phyloP scores from a whole-genome alignment of 148 eudicot genomes.

The Camellia japonica region DNA sequence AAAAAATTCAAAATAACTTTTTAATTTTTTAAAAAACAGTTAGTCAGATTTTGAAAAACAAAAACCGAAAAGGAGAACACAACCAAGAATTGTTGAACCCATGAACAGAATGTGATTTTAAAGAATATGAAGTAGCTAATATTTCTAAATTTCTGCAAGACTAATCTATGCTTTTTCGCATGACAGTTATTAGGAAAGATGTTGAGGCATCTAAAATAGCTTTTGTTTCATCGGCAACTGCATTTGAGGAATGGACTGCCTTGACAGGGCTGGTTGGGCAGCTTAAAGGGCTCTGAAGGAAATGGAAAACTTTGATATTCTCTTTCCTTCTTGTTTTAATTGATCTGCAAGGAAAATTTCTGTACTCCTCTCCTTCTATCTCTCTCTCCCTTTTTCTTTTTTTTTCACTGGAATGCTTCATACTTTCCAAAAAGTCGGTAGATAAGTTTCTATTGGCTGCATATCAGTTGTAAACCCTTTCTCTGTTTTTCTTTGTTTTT shows the following conservation, averaged over 20 bases:
- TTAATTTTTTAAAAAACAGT: too few species aligned
- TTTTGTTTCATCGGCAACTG: slow-evolving; percentile 81
- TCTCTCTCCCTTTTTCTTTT: not conserved
- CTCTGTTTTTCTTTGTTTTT: not conserved
- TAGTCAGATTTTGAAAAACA: too few species aligned
- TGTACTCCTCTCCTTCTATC: not conserved
- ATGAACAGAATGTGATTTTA: not conserved
- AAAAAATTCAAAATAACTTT: too few species aligned
- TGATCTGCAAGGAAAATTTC: slow-evolving; percentile 5
- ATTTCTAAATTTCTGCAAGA: not conserved
- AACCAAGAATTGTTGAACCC: too few species aligned
- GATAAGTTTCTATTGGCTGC: not conserved
- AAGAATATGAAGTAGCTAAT: not conserved
- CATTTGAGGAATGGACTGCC: slow-evolving; percentile 89
- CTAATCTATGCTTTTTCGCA: slow-evolving; percentile 4
- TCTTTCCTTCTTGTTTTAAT: not conserved
- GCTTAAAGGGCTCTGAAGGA: slow-evolving; percentile 80
- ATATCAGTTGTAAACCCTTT: not conserved
- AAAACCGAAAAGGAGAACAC: too few species aligned
- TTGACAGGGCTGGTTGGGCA: slow-evolving; percentile 65
- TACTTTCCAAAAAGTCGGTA: not conserved
- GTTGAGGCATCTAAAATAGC: slow-evolving; percentile 68
- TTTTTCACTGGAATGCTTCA: not conserved
- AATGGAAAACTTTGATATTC: not conserved
- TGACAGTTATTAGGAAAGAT: slow-evolving; percentile 62